Percentiles rank a stretch among this genome's conserved stretches.
These are phyloP conservation scores for Edaphochlamys debaryana DNA, from an alignment of 139 green algal species.

Conservation along the genomic window DNA sequence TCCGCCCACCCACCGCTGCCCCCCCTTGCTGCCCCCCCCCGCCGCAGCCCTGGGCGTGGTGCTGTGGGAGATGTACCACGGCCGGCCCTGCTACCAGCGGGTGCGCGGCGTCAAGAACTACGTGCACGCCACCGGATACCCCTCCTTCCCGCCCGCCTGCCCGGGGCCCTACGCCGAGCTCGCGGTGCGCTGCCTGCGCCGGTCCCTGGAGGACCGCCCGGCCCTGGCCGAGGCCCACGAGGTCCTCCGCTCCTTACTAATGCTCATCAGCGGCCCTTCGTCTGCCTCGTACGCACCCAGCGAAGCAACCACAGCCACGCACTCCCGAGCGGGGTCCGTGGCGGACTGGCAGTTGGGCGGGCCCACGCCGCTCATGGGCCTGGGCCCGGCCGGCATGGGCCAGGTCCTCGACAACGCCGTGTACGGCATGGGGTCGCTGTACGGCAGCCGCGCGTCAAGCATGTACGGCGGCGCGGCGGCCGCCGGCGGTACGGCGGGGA, in stretches of 20 bases:
- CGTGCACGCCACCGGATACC: slow-evolving; percentile 21
- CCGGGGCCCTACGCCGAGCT: background rate
- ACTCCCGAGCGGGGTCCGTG: no score
- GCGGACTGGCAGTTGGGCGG: no score
- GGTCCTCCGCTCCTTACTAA: background rate
- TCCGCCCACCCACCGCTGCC: no score
- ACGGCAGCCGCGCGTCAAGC: no score
- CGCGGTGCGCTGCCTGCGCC: slow-evolving; percentile 22
- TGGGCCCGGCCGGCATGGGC: no score
- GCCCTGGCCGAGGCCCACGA: slow-evolving; percentile 3
- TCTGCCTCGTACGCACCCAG: background rate
- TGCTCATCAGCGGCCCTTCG: background rate
- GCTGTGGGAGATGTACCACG: slow-evolving; percentile 45
- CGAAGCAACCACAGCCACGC: background rate
- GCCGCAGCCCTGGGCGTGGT: slow-evolving; percentile 30
- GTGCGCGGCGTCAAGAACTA: slow-evolving; percentile 27
- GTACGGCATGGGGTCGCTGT: no score
- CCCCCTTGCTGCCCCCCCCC: background rate
- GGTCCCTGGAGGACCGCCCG: slow-evolving; percentile 12
- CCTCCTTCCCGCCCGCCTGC: slow-evolving; percentile 13
- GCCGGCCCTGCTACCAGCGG: slow-evolving; percentile 45
- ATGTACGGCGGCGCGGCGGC: no score
- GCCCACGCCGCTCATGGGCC: no score
- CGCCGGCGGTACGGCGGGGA: no score
- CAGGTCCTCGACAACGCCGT: no score